Base-by-base conservation (phyloP, 2,329 filamentous ascomycete species). In the Metarhizium rileyi region DNA sequence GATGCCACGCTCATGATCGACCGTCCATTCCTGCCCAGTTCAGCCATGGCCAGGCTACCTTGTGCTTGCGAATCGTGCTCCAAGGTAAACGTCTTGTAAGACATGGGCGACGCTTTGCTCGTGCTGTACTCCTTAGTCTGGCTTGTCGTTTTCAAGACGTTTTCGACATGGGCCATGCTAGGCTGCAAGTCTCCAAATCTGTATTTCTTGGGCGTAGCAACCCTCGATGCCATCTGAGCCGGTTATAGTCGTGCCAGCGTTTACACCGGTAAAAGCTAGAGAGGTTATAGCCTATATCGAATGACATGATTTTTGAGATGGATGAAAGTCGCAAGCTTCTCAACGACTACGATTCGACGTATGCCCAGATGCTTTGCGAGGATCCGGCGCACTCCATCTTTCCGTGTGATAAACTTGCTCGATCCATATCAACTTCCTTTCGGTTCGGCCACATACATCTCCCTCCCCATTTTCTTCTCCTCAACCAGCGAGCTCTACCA, bases 1-100 rank as follows among this genome's bases (percentile, higher is more conserved):
- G 44, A 49, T n/a, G n/a, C 18, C 18, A 10, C 4, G 20, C 20
- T 18, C 16, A 36, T n/a, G 5, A 20, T 12, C n/a, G n/a, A n/a
- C n/a, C n/a, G n/a, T n/a, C n/a, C n/a, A n/a, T n/a, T n/a, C n/a
- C n/a, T n/a, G n/a, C 57, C 3, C 53, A 55, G 1, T 52, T 56
- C 8, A 58, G 56, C 35, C 57, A 61, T 5, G 62, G 62, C 14
- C 59, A 61, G 27, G 62, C n/a, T 60, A 40, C 56, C 60, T 0
- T 49, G 52, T 1, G 61, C 61, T 3, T 64, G 62, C 48, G 60
- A 63, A 20, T 54, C 56, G 2, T 64, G 62, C 47, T 62, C 46
- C 55, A 53, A 25, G 59, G 59, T 52, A 62, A 62, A 28, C n/a
- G 52, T 60, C 12, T 57, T 59, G 18, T 64, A 62, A 49, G 59